Percentiles rank a stretch among this genome's conserved stretches.
Evolutionary conservation across 129 eudicot genomes (phyloP).

Genomic region (Artemisia annua): DNA sequence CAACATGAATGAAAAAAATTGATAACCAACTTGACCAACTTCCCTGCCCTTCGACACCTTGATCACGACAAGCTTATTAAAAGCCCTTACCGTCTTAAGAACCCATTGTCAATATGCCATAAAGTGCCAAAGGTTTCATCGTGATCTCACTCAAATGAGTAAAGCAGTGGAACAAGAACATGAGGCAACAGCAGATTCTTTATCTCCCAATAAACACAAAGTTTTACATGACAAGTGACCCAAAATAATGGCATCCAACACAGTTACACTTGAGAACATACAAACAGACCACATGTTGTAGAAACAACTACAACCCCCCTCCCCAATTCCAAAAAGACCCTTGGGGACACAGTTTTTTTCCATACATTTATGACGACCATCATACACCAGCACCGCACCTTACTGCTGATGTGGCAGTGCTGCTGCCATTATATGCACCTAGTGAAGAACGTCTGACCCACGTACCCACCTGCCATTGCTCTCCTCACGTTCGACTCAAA

Average conservation of each 20-base stretch:
- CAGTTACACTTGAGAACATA: slow-evolving; percentile 27
- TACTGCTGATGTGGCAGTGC: slow-evolving; percentile 7
- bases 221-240: slow-evolving; percentile 39
- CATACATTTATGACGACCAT: slow-evolving; percentile 34
- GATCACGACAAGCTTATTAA: not conserved
- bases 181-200: slow-evolving; percentile 27
- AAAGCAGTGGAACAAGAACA: not conserved
- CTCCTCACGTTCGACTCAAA: slow-evolving; percentile 77
- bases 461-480: slow-evolving; percentile 88
- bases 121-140: too few species aligned
- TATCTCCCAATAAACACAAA: slow-evolving; percentile 37
- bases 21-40: not conserved
- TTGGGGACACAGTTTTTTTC: slow-evolving; percentile 25
- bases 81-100: not conserved
- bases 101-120: not conserved
- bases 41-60: not conserved
- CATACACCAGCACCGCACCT: slow-evolving; percentile 21
- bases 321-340: slow-evolving; percentile 31
- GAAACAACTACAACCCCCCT: slow-evolving; percentile 13
- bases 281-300: slow-evolving; percentile 32
- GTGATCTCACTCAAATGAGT: not conserved
- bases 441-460: slow-evolving; percentile 62
- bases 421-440: slow-evolving; percentile 49
- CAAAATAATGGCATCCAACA: slow-evolving; percentile 34
- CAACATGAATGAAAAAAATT: not conserved